phyloP scores from a whole-genome alignment of 768 basidiomycete genomes.

The Trametes sanguinea region DNA sequence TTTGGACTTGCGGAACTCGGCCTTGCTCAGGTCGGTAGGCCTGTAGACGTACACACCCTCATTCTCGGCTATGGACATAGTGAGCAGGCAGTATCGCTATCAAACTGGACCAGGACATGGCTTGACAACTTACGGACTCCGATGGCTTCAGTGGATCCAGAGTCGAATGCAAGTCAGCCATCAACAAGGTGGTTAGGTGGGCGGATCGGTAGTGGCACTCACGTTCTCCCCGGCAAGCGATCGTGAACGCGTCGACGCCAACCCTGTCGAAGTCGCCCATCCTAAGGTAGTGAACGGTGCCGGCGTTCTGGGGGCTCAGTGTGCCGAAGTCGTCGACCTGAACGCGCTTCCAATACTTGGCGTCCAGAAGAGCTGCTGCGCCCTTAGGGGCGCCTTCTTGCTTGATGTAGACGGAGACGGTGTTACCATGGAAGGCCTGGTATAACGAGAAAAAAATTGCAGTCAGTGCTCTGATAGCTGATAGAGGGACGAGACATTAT shows the following conservation, averaged over 20 bases:
- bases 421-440: conserved; percentile 28
- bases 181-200: too few relatives aligned
- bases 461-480: too few relatives aligned
- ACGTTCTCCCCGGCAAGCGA: conserved; percentile 28
- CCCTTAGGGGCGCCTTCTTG: conserved; percentile 9
- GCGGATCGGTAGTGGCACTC: background rate
- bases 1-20: conserved; percentile 22
- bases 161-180: background rate
- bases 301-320: conserved; percentile 24
- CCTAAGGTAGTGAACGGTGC: conserved; percentile 29
- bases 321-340: conserved; percentile 30
- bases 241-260: conserved; percentile 23
- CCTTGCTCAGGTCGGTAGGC: conserved; percentile 12
- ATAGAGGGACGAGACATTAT: too few relatives aligned
- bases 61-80: background rate
- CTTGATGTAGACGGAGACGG: conserved; percentile 27
- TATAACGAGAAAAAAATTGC: too few relatives aligned
- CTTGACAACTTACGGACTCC: conserved; percentile 12
- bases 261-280: conserved; percentile 14
- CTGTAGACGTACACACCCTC: background rate
- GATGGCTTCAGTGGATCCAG: background rate
- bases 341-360: conserved; percentile 25
- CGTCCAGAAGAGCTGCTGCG: background rate
- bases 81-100: background rate
- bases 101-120: too few relatives aligned